Evolutionary conservation across 257 asterid genomes (phyloP), one percentile per base, ranked within the genome.

Genomic region (Linaria vulgaris): DNA sequence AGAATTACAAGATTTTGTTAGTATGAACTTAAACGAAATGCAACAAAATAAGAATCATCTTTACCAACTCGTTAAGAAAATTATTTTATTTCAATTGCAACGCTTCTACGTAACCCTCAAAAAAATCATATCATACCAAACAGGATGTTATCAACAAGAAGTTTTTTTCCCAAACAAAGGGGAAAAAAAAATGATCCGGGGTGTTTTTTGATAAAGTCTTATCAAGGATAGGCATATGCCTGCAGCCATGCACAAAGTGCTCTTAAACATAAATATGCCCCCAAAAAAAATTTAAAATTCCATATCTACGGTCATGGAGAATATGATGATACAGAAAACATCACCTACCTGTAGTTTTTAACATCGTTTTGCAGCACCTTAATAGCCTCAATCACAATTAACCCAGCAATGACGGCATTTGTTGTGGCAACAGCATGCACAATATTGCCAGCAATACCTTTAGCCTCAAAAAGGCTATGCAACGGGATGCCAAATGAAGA

Each of bases 341-440:
- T 52, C 69, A 65, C 82, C 49, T 43, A 90, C 97, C 96, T 85
- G 70, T 84, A 94, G 74, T 79, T 84, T 71, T 81, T 54, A 38
- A 69, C 56, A 63, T 94, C 94, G 71, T 82, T 82, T 66, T 80
- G 83, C 78, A 94, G 84, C 82, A 94, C 96, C 84, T 94, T 94
- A 58, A 88, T 86, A 66, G 97, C 94, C 86, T 94, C 99, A 13
- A 87, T 86, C 79, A 94, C 99, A 75, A 94, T 85, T 86, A 94
- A 76, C 64, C 99, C 99, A 71, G 97, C 95, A 74, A 90, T 77
- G 58, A 86, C 76, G 70, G 99, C 99, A 81, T 94, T 94, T 69
- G 99, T 90, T 61, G 97, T 94, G 66, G 99, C 99, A 86, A 94
- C 96, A 62, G 99, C 99, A 72, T 94, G 99, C 58, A 94, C 95